Evolutionary conservation across 106 monocot genomes (phyloP).

Genomic region (Ottelia alismoides): DNA sequence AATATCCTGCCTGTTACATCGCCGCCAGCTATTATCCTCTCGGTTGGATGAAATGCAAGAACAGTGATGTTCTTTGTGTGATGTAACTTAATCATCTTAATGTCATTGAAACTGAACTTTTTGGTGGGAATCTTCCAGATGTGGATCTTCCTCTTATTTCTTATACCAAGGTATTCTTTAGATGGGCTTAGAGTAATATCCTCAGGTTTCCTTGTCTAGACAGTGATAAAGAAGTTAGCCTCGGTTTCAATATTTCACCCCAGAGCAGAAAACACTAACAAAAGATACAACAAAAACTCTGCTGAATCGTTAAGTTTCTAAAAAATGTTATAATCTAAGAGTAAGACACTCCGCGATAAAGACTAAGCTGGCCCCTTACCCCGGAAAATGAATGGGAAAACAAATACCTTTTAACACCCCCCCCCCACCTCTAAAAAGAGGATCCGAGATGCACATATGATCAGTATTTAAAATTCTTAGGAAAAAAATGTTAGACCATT

Average conservation of each 20-base stretch:
- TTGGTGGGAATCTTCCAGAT: constrained; percentile 63
- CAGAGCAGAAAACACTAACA: too few species aligned
- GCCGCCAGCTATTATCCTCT: constrained; percentile 82
- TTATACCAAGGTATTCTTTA: constrained; percentile 62
- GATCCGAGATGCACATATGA: too few species aligned
- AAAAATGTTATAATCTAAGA: too few species aligned
- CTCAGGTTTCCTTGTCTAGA: constrained; percentile 57
- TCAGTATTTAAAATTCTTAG: too few species aligned
- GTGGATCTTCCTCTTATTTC: constrained; percentile 50
- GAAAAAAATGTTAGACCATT: too few species aligned
- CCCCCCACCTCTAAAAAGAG: too few species aligned
- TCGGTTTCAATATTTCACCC: too few species aligned
- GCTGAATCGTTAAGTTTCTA: too few species aligned
- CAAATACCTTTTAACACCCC: background rate
- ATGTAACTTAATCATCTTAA: constrained; percentile 76
- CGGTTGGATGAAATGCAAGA: constrained; percentile 84
- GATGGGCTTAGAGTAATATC: constrained; percentile 37
- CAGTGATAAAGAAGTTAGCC: background rate
- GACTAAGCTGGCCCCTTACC: too few species aligned
- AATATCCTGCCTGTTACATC: constrained; percentile 87
- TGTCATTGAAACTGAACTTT: constrained; percentile 31
- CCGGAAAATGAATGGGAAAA: too few species aligned
- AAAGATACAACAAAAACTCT: too few species aligned
- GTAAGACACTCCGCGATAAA: too few species aligned
- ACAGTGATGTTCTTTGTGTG: constrained; percentile 64